These are phyloP conservation scores for Ceratocystis huliohia DNA, from an alignment of 2,329 filamentous ascomycete genomes.

Conservation along the genomic window DNA sequence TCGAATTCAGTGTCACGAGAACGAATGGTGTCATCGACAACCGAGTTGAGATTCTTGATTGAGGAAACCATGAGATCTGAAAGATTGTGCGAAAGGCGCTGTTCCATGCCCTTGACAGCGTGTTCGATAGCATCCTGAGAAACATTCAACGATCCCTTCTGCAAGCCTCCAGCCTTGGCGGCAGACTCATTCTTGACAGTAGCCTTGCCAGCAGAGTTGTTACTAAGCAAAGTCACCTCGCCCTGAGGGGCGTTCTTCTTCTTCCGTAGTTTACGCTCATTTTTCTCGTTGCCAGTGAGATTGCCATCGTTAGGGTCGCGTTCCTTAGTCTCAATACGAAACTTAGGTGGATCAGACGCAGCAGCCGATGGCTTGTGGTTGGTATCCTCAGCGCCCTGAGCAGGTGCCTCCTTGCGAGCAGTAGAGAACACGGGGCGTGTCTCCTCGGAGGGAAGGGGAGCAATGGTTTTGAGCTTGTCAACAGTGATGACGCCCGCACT, in stretches of 20 bases:
- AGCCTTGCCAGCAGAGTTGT: constrained; percentile 29
- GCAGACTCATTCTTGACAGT: constrained; percentile 21
- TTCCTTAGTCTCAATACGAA: constrained; percentile 29
- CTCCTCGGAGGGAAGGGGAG: constrained; percentile 36
- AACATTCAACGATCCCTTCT: constrained; percentile 24
- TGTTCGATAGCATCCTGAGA: constrained; percentile 39
- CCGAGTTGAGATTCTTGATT: constrained; percentile 49
- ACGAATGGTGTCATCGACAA: constrained; percentile 51
- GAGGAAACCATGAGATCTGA: constrained; percentile 43
- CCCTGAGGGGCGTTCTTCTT: constrained; percentile 47
- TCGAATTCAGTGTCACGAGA: constrained; percentile 40
- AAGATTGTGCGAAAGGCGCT: constrained; percentile 38
- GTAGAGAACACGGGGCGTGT: constrained; percentile 28
- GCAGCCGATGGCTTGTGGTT: constrained; percentile 4
- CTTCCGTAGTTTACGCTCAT: constrained; percentile 49
- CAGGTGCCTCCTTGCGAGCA: constrained; percentile 30
- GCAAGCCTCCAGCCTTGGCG: constrained; percentile 15
- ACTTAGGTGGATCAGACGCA: constrained; percentile 28
- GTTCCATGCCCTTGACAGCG: constrained; percentile 43
- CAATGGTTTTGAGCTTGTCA: constrained; percentile 49
- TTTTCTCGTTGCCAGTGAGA: constrained; percentile 37
- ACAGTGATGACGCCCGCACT: constrained; percentile 63
- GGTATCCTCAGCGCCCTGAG: constrained; percentile 21
- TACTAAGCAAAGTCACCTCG: constrained; percentile 32
- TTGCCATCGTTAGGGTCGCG: constrained; percentile 16